Evolutionary conservation across 441 rosid genomes (phyloP).

Genomic region (Populus hybrid): DNA sequence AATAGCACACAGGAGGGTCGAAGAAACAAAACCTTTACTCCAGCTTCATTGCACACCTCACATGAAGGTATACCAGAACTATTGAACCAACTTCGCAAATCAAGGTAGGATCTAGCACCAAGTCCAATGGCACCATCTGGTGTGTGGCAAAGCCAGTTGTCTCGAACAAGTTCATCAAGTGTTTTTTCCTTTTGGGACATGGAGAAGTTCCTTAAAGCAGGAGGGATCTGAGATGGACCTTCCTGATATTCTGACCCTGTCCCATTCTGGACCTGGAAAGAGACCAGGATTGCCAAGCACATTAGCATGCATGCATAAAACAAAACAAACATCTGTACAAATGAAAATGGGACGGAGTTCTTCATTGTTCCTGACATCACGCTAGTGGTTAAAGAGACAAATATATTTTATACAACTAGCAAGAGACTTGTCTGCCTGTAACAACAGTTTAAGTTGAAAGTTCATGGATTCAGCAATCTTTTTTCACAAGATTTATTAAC

Average conservation of each 20-base stretch:
- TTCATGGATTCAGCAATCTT: neutral
- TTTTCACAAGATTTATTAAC: neutral
- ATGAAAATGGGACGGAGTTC: neutral
- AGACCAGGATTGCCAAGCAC: slow-evolving; percentile 12
- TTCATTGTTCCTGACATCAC: neutral
- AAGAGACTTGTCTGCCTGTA: neutral
- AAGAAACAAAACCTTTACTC: slow-evolving; percentile 55
- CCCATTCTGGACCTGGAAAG: slow-evolving; percentile 42
- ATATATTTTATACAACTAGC: neutral
- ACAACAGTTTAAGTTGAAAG: neutral
- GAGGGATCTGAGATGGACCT: slow-evolving; percentile 43
- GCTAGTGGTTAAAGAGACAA: neutral
- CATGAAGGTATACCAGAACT: slow-evolving; percentile 70
- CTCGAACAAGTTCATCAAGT: slow-evolving; percentile 58
- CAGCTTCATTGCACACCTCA: slow-evolving; percentile 89
- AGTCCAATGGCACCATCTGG: slow-evolving; percentile 65
- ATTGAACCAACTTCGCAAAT: slow-evolving; percentile 75
- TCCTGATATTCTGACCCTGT: slow-evolving; percentile 40
- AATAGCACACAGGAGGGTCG: slow-evolving; percentile 1
- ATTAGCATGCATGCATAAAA: neutral
- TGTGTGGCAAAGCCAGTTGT: slow-evolving; percentile 66
- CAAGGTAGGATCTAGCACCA: slow-evolving; percentile 79
- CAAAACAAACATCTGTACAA: neutral
- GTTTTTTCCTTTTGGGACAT: slow-evolving; percentile 82
- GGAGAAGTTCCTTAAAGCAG: slow-evolving; percentile 78